Evolutionary conservation across 2,329 filamentous ascomycete genomes (phyloP).

Genomic region (Colletotrichum liaoningense): DNA sequence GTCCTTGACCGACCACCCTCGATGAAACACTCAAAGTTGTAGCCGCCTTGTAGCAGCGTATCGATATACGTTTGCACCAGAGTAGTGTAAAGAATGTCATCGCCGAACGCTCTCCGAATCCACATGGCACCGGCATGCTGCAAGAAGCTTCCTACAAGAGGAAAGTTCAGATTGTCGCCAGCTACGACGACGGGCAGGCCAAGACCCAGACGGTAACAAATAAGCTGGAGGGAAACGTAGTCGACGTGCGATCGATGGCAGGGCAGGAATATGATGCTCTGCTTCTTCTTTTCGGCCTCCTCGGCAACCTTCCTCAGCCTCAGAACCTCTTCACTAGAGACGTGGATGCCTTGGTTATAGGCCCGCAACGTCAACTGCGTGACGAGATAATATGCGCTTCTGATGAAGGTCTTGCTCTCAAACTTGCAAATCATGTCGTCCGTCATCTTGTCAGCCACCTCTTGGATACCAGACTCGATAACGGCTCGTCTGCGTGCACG

Average conservation of each 20-base stretch:
- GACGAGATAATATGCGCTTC: slow-evolving; percentile 88
- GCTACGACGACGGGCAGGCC: slow-evolving; percentile 92
- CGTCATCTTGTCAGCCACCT: slow-evolving; percentile 87
- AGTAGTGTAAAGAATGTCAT: slow-evolving; percentile 89
- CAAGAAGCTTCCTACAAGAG: slow-evolving; percentile 87
- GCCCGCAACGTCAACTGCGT: slow-evolving; percentile 92
- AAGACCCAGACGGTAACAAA: slow-evolving; percentile 93
- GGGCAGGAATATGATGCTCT: slow-evolving; percentile 95
- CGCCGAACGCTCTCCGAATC: slow-evolving; percentile 92
- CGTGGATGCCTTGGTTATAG: slow-evolving; percentile 97
- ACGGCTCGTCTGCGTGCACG: slow-evolving; percentile 67
- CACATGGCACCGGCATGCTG: slow-evolving; percentile 98
- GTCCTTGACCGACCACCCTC: slow-evolving; percentile 94
- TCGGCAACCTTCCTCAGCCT: slow-evolving; percentile 85
- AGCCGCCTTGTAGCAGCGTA: slow-evolving; percentile 88
- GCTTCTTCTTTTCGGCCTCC: slow-evolving; percentile 85
- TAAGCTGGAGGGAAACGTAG: slow-evolving; percentile 93
- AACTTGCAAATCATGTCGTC: slow-evolving; percentile 99
- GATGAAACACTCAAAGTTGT: slow-evolving; percentile 97
- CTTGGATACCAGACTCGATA: slow-evolving; percentile 78
- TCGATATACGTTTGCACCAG: slow-evolving; percentile 98
- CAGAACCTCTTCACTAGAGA: slow-evolving; percentile 93
- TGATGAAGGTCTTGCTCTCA: slow-evolving; percentile 92
- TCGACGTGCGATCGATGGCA: slow-evolving; percentile 97
- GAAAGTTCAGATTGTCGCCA: slow-evolving; percentile 96